Conservation (phyloP, 257 asterid species). For the Forsythia suspensa region DNA sequence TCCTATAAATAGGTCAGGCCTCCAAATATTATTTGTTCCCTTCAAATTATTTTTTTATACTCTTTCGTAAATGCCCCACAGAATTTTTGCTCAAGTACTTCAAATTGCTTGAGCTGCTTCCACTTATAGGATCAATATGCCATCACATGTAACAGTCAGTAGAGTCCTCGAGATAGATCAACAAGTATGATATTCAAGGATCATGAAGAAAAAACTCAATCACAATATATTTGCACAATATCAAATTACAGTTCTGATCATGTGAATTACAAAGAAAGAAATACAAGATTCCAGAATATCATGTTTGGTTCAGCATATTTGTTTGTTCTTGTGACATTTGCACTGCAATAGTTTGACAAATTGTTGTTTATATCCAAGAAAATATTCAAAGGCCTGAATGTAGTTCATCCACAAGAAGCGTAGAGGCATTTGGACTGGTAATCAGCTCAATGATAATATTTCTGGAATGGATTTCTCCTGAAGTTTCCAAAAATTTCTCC, state of each 20-base stretch:
- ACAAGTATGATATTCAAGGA: no score
- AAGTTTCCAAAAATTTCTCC: constrained; percentile 48
- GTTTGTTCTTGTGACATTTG: neutral
- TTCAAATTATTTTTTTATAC: neutral
- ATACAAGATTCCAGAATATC: no score
- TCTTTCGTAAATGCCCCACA: neutral
- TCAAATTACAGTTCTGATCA: no score
- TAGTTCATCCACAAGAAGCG: constrained; percentile 33
- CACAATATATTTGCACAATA: no score
- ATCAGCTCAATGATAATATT: constrained; percentile 52
- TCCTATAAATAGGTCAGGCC: neutral
- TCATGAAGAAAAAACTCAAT: no score
- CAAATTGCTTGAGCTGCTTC: no score
- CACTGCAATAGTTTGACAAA: neutral
- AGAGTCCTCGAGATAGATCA: no score
- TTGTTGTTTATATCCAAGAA: neutral
- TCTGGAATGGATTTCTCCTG: constrained; percentile 30
- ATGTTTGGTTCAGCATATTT: no score
- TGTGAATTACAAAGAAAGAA: no score
- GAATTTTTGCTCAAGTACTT: no score
- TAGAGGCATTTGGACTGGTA: constrained; percentile 35
- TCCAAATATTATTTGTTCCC: neutral
- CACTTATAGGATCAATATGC: no score
- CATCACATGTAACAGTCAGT: no score
- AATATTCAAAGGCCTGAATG: neutral